Percentiles rank a stretch among this genome's conserved stretches.
These are phyloP conservation scores for Papilionanthe hybrid DNA, from an alignment of 116 monocot genomes.

Conservation along the genomic window DNA sequence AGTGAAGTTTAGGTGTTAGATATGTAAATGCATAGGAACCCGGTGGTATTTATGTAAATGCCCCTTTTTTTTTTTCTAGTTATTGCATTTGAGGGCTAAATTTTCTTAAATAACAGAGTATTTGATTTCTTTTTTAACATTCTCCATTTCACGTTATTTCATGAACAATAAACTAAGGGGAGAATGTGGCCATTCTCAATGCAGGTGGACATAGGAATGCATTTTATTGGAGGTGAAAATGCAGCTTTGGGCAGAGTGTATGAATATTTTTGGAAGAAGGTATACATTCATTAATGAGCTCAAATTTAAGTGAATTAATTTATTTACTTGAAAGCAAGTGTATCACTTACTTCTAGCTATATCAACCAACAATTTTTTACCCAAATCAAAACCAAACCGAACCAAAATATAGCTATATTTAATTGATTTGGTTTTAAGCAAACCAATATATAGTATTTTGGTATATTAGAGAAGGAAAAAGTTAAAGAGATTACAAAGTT, in stretches of 20 bases:
- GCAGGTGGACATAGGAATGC: constrained; percentile 65
- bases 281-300: neutral
- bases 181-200: neutral
- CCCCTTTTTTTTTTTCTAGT: neutral
- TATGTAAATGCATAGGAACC: too few relatives aligned
- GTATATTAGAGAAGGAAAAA: too few relatives aligned
- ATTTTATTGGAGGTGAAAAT: constrained; percentile 80
- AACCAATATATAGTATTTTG: too few relatives aligned
- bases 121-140: neutral
- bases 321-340: too few relatives aligned
- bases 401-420: too few relatives aligned
- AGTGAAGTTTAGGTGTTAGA: too few relatives aligned
- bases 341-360: too few relatives aligned
- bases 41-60: too few relatives aligned
- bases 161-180: neutral
- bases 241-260: constrained; percentile 70
- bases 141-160: neutral
- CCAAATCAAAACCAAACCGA: too few relatives aligned
- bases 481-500: too few relatives aligned
- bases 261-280: constrained; percentile 96
- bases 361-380: too few relatives aligned
- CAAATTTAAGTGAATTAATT: neutral
- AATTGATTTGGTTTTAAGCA: too few relatives aligned
- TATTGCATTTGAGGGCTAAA: neutral
- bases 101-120: neutral